Base-by-base conservation (phyloP, 1,284 basidiomycete genomes). In the Mrakiaceae sp. region DNA sequence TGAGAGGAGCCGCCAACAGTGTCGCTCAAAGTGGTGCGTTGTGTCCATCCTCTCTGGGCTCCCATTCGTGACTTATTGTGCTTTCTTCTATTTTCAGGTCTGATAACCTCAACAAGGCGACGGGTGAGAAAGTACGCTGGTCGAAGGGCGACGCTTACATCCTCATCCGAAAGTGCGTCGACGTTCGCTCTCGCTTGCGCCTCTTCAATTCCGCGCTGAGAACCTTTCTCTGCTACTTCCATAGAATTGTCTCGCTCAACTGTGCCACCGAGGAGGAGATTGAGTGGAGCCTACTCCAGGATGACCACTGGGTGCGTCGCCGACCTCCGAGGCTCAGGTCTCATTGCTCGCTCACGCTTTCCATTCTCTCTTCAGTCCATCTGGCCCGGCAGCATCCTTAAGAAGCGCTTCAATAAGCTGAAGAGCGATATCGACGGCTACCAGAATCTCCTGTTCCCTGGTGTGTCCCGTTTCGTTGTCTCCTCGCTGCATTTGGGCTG, bases 1-100 rank as follows among this genome's bases (percentile, higher is more conserved):
- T 39, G 83, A 74, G 62, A 81, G 89, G 59, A 84, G 84, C 46
- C 79, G 87, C 69, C 85, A 88, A 69, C 89, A 92, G 73, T 90
- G 88, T 76, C 79, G 89, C 62, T 87, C 86, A 56, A 91, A 91
- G 81, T 91, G 88, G 87, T 87, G 67, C 48, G 72, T 70, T 55
- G 49, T 42, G n/a, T 27, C 55, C 9, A 40, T 16, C 27, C 27
- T 27, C 5, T 46, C 27, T 49, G 10, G 27, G 44, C n/a, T 10
- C 42, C 11, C 5, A 2, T 27, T 2, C 12, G 56, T 51, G 54
- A 57, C 16, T 12, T 16, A 12, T 16, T n/a, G 10, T 40, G 27
- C n/a, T 51, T 10, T 11, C 9, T 54, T n/a, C 3, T 8, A n/a
- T 3, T 27, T 46, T 44, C 46, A 64, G 63, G 63, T 39, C 47